Conservation (phyloP, 2,329 filamentous ascomycete genomes). For the Magnaporthiopsis poae region DNA sequence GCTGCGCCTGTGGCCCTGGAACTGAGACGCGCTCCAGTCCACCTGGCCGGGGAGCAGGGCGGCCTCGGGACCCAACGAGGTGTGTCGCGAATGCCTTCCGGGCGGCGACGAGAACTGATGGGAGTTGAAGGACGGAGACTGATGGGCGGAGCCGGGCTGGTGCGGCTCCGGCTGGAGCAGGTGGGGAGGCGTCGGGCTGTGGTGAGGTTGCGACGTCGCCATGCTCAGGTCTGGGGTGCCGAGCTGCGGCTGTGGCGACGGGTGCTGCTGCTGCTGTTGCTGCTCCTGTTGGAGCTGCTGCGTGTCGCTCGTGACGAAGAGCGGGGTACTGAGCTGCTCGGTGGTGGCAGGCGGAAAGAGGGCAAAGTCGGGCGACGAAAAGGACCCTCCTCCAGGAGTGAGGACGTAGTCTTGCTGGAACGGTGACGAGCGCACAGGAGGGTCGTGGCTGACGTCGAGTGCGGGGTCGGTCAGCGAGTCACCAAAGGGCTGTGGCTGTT, state of each 20-base stretch:
- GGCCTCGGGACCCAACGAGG: slow-evolving; percentile 47
- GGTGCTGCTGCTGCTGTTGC: slow-evolving; percentile 14
- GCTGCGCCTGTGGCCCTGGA: slow-evolving; percentile 71
- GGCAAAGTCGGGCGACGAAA: slow-evolving; percentile 50
- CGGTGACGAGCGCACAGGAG: slow-evolving; percentile 25
- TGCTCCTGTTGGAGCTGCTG: slow-evolving; percentile 25
- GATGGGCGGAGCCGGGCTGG: slow-evolving; percentile 38
- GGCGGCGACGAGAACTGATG: slow-evolving; percentile 44
- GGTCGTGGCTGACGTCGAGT: slow-evolving; percentile 8
- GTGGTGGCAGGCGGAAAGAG: slow-evolving; percentile 50
- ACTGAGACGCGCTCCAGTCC: slow-evolving; percentile 48
- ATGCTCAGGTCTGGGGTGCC: slow-evolving; percentile 41
- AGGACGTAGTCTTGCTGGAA: slow-evolving; percentile 30
- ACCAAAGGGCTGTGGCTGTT: slow-evolving; percentile 27
- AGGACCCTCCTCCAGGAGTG: slow-evolving; percentile 30
- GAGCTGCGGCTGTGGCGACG: slow-evolving; percentile 19
- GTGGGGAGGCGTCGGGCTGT: slow-evolving; percentile 47
- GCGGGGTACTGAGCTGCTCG: slow-evolving; percentile 51
- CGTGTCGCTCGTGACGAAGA: slow-evolving; percentile 44
- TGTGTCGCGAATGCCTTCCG: slow-evolving; percentile 43
- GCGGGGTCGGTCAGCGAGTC: slow-evolving; percentile 26
- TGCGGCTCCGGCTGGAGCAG: slow-evolving; percentile 39
- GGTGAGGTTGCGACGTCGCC: slow-evolving; percentile 45
- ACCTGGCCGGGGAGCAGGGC: slow-evolving; percentile 45
- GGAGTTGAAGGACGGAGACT: slow-evolving; percentile 48